Base-by-base conservation (phyloP, 768 basidiomycete genomes). In the Mycena olivaceomarginata region DNA sequence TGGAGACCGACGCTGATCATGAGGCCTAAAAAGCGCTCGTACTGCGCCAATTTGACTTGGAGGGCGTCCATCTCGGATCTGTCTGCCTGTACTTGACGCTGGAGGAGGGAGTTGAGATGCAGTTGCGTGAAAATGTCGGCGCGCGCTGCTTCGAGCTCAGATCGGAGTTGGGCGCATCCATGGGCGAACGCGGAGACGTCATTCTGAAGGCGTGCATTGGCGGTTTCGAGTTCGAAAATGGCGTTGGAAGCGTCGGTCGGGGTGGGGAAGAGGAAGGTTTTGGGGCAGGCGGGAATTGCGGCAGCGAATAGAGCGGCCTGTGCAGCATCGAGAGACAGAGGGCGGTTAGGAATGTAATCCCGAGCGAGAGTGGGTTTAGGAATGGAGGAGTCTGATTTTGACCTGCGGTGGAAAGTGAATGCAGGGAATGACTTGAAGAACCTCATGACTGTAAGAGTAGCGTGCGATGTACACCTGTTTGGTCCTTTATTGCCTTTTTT, bases 351-450 rank as follows among this genome's bases (percentile, higher is more conserved):
- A 39, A 72, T 79, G 78, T 77, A 40, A 43, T 77, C 72, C 65
- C 59, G 18, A 65, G 59, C 41, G 72, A 64, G 75, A 41, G 78
- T 63, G 18, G 76, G 22, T 72, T 77, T 37, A 82, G 81, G 72
- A 67, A 89, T 86, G 25, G 87, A 86, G 46, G 86, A 78, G 41
- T 89, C 90, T 22, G 90, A 91, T 81, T 86, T 89, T 70, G 89
- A 85, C 74, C 85, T 87, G 80, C 89, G 89, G 77, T 91, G 88
- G 39, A 90, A 83, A 77, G 84, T 84, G 80, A 87, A 86, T 25
- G 67, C 63, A 5, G 74, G 74, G 40, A 75, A 69, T 4, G 85
- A 82, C 75, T 85, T 87, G 85, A 90, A 89, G 80, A 90, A 88
- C 7, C 86, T 87, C 90, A 91, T 91, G 67, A 45, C 46, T 39